A percentile compares a stretch with the other conserved stretches of the same genome.
Evolutionary conservation across 1,284 basidiomycete genomes (phyloP).

Genomic region (Puccinia novopanici): DNA sequence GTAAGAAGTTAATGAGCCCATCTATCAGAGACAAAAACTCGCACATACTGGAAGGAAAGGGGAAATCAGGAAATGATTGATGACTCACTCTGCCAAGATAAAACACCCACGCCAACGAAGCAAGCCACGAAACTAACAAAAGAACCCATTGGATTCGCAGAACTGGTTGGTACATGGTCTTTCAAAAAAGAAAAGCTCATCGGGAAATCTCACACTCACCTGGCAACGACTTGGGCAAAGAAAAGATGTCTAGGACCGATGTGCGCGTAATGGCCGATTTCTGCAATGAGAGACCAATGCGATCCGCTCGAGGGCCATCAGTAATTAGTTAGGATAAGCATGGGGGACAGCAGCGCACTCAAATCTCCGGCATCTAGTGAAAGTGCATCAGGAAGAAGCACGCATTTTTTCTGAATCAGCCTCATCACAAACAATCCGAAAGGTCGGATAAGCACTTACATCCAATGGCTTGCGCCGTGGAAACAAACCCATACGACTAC

Average conservation of each 20-base stretch:
- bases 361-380: conserved; percentile 47
- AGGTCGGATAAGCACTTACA: conserved; percentile 7
- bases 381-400: neutral
- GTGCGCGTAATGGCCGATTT: conserved; percentile 50
- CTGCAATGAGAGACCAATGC: neutral
- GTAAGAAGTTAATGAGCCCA: neutral
- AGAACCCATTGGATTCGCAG: neutral
- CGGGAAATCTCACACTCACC: neutral
- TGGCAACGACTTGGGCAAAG: conserved; percentile 46
- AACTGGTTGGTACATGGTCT: neutral
- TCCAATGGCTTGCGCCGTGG: conserved; percentile 42
- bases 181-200: neutral
- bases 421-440: neutral
- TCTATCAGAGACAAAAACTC: neutral
- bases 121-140: conserved; percentile 35
- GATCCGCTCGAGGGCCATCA: neutral
- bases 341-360: conserved; percentile 3
- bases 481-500: conserved; percentile 48
- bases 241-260: conserved; percentile 42
- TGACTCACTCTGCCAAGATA: conserved; percentile 46
- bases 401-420: neutral
- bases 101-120: conserved; percentile 49
- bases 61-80: no score
- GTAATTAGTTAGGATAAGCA: neutral
- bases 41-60: neutral